Evolutionary conservation across 441 rosid genomes (phyloP).

Genomic region (Jatropha multifida): DNA sequence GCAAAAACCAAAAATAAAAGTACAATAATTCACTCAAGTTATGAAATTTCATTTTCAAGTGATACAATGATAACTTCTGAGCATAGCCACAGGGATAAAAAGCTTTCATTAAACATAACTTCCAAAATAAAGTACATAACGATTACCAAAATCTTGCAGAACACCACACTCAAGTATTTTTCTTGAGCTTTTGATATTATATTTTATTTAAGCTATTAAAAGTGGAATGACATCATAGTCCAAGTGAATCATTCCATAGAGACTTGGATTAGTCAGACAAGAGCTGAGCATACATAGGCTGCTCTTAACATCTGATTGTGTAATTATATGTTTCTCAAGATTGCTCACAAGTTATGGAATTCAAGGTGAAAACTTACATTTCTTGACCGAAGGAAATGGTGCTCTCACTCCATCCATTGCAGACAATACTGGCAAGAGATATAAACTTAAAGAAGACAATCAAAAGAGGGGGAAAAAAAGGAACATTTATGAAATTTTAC

Average conservation of each 20-base stretch:
- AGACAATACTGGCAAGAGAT: constrained; percentile 46
- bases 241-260: no score
- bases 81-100: not conserved
- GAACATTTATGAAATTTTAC: not conserved
- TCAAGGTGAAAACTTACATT: constrained; percentile 40
- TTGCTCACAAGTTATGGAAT: not conserved
- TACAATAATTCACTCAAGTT: not conserved
- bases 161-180: no score
- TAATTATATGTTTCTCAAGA: not conserved
- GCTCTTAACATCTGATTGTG: no score
- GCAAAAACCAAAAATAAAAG: not conserved
- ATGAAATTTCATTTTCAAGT: not conserved
- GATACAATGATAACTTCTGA: not conserved
- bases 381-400: constrained; percentile 55
- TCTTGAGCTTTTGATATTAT: no score
- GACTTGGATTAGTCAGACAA: no score
- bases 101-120: not conserved
- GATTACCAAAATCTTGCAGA: no score
- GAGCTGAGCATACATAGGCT: no score
- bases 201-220: no score
- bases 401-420: constrained; percentile 68
- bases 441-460: not conserved
- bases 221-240: no score
- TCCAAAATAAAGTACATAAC: not conserved
- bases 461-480: not conserved